phyloP scores from a whole-genome alignment of 2,329 filamentous ascomycete genomes.

The Aspergillus jensenii region DNA sequence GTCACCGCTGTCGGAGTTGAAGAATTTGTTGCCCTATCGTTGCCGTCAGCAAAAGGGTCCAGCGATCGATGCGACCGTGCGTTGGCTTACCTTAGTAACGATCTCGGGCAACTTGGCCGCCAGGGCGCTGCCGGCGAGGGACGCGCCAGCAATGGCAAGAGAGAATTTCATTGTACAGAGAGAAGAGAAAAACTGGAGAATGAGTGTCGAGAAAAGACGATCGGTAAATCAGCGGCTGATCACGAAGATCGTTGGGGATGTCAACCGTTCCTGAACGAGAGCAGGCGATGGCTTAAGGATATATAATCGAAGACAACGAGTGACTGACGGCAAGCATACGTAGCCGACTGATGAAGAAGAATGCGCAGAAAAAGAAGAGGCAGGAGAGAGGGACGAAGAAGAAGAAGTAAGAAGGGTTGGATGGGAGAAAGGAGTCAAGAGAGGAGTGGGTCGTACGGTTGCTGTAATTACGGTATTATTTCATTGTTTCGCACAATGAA shows the following conservation, averaged over 20 bases:
- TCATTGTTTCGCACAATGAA: not conserved
- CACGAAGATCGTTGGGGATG: constrained; percentile 10
- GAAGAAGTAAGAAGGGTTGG: constrained; percentile 10
- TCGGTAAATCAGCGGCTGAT: constrained; percentile 12
- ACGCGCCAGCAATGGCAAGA: constrained; percentile 51
- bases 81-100: constrained; percentile 61
- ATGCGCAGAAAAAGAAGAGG: constrained; percentile 7
- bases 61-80: not conserved
- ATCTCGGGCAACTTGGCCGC: constrained; percentile 56
- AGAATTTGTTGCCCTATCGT: constrained; percentile 75
- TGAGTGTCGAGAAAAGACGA: constrained; percentile 10
- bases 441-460: not conserved
- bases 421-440: constrained; percentile 12
- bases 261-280: constrained; percentile 10
- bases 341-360: constrained; percentile 13
- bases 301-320: constrained; percentile 18
- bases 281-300: constrained; percentile 3
- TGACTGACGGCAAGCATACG: constrained; percentile 23
- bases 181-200: constrained; percentile 2
- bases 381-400: constrained; percentile 12
- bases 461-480: not conserved
- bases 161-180: constrained; percentile 55
- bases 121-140: constrained; percentile 47
- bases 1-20: constrained; percentile 77
- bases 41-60: not conserved